phyloP scores from a whole-genome alignment of 176 grass and related monocot genomes.

The Paspalum vaginatum region DNA sequence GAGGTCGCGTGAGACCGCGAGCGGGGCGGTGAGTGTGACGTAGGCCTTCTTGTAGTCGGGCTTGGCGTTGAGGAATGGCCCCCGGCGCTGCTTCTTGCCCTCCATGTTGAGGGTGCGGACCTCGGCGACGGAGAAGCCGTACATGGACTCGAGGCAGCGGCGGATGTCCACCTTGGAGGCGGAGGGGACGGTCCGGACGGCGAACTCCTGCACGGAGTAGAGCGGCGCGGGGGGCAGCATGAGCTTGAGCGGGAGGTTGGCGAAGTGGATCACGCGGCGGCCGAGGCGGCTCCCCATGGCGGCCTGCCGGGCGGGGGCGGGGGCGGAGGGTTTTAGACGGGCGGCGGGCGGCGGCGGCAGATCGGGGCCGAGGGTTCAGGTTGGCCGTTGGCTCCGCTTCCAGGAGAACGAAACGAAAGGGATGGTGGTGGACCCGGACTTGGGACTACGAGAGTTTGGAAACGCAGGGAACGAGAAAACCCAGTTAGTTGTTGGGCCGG shows the following conservation, averaged over 20 bases:
- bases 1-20: constrained; percentile 72
- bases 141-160: constrained; percentile 87
- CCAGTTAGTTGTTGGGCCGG: background rate
- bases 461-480: background rate
- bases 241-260: constrained; percentile 86
- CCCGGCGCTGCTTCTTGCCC: constrained; percentile 77
- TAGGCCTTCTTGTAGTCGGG: constrained; percentile 99
- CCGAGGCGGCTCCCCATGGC: constrained; percentile 89
- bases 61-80: constrained; percentile 62
- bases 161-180: constrained; percentile 97
- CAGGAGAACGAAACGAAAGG: background rate
- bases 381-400: background rate
- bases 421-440: background rate
- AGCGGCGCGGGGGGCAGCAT: constrained; percentile 83
- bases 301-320: background rate
- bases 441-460: background rate
- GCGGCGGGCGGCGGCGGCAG: background rate
- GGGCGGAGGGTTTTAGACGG: constrained; percentile 15
- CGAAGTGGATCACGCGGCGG: constrained; percentile 91
- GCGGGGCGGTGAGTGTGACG: constrained; percentile 75
- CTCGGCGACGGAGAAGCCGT: constrained; percentile 87
- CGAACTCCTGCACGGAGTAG: constrained; percentile 83
- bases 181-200: constrained; percentile 83
- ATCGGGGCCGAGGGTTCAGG: constrained; percentile 5
- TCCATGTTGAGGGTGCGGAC: constrained; percentile 95